phyloP scores from a whole-genome alignment of 106 monocot genomes.

The Triglochin maritima region DNA sequence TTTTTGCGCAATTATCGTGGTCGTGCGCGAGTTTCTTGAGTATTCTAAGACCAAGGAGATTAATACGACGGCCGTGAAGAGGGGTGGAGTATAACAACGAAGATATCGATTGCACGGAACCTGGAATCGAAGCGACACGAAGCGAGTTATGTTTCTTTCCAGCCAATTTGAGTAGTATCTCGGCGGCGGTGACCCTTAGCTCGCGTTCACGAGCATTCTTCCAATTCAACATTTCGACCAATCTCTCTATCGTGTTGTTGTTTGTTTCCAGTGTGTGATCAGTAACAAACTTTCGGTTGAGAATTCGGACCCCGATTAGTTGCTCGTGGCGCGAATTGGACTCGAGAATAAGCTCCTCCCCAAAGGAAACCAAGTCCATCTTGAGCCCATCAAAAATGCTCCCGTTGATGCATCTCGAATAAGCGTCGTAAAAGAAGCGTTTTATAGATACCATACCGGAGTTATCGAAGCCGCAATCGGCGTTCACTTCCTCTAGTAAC shows the following conservation, averaged over 20 bases:
- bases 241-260: conserved; percentile 37
- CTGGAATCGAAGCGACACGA: conserved; percentile 60
- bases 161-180: conserved; percentile 49
- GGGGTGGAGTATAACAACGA: conserved; percentile 40
- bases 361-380: conserved; percentile 82
- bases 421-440: conserved; percentile 80
- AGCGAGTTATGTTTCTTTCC: conserved; percentile 74
- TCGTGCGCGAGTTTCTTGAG: conserved; percentile 62
- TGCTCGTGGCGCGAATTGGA: conserved; percentile 63
- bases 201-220: conserved; percentile 44
- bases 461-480: conserved; percentile 37
- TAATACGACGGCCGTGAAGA: conserved; percentile 13
- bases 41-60: conserved; percentile 50
- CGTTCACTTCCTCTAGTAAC: conserved; percentile 41
- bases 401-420: conserved; percentile 57
- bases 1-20: conserved; percentile 70
- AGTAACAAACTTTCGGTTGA: conserved; percentile 32
- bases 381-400: conserved; percentile 83
- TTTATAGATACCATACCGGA: conserved; percentile 30
- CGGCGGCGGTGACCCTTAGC: conserved; percentile 43
- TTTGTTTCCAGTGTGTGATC: conserved; percentile 54
- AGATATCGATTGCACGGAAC: conserved; percentile 71
- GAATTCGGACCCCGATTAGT: conserved; percentile 59
- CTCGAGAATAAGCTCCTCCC: conserved; percentile 37
- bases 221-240: conserved; percentile 88